phyloP scores from a whole-genome alignment of 192 early-diverging fungal species.

The Thoreauomyces humboldtii region DNA sequence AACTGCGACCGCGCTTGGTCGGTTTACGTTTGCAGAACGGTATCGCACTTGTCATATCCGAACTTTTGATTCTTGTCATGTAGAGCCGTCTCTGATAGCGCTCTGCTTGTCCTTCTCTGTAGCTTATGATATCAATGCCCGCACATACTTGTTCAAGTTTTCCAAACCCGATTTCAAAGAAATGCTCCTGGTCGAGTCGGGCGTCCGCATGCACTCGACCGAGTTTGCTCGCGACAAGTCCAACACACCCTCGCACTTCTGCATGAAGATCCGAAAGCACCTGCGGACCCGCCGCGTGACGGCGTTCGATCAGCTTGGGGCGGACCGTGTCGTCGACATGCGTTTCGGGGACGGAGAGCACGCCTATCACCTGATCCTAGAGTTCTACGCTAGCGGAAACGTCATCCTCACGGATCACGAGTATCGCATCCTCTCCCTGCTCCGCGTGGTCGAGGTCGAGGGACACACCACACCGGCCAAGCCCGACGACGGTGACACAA shows the following conservation, averaged over 20 bases:
- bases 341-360: constrained; percentile 74
- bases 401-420: constrained; percentile 90
- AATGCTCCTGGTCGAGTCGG: constrained; percentile 87
- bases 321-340: constrained; percentile 91
- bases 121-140: constrained; percentile 90
- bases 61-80: background rate
- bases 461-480: background rate
- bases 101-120: background rate
- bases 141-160: constrained; percentile 92
- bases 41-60: too few species aligned
- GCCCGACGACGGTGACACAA: constrained; percentile 29
- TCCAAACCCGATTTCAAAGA: constrained; percentile 86
- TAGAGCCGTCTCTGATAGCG: background rate
- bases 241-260: constrained; percentile 78
- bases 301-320: constrained; percentile 76
- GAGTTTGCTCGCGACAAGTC: constrained; percentile 85
- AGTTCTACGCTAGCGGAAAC: constrained; percentile 75
- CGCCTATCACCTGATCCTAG: constrained; percentile 54
- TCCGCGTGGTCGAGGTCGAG: constrained; percentile 69
- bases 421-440: constrained; percentile 76
- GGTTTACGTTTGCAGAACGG: constrained; percentile 86
- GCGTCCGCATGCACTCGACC: constrained; percentile 90
- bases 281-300: constrained; percentile 78
- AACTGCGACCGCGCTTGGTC: constrained; percentile 64
- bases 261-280: constrained; percentile 92